Evolutionary conservation across 2,329 filamentous ascomycete genomes (phyloP).

Genomic region (Thielaviopsis populi): DNA sequence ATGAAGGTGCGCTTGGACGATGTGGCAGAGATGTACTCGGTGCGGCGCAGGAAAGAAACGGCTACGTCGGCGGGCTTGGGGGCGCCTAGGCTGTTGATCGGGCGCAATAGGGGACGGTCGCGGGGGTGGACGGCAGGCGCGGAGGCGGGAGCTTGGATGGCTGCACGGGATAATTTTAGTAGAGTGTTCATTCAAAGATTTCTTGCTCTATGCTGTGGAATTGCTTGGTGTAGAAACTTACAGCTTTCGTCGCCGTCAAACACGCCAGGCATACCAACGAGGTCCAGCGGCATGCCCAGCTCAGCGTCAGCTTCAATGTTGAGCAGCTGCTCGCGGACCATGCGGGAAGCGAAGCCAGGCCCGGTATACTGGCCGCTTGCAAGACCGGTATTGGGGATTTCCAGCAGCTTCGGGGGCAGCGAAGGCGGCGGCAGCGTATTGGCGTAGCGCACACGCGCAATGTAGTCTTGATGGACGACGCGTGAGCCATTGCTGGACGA

Average conservation of each 20-base stretch:
- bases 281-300: constrained; percentile 89
- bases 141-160: constrained; percentile 65
- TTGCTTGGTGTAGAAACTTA: constrained; percentile 31
- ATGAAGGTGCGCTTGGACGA: constrained; percentile 26
- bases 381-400: constrained; percentile 88
- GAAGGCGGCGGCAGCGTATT: constrained; percentile 91
- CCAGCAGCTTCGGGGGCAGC: constrained; percentile 87
- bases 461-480: constrained; percentile 83
- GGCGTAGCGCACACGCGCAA: constrained; percentile 85
- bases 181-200: not conserved
- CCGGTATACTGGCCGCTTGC: constrained; percentile 77
- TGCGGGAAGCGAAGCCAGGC: constrained; percentile 73
- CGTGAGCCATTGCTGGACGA: constrained; percentile 31
- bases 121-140: constrained; percentile 61
- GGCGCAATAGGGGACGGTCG: constrained; percentile 70
- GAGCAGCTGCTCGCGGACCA: constrained; percentile 80
- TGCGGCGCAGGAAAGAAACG: constrained; percentile 87
- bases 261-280: constrained; percentile 86
- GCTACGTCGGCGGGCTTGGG: constrained; percentile 59
- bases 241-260: constrained; percentile 92
- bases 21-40: constrained; percentile 74
- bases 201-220: not conserved
- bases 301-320: constrained; percentile 97
- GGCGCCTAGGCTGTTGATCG: constrained; percentile 73
- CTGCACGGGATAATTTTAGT: constrained; percentile 29